Evolutionary conservation across 2,329 filamentous ascomycete genomes (phyloP).

Genomic region (Reticulascus tulasneorum): DNA sequence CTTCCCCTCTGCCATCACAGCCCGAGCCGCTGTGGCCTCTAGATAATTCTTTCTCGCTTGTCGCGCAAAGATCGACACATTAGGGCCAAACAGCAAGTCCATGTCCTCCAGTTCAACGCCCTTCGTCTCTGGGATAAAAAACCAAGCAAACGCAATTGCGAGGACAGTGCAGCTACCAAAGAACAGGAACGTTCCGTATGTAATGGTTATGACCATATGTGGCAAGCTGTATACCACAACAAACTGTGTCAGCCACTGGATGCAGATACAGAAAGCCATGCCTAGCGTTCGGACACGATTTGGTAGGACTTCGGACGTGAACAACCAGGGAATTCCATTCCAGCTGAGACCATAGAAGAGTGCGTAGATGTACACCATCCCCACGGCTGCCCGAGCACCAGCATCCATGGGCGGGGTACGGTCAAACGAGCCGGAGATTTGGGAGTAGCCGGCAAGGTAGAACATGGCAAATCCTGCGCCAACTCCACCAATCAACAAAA

Average conservation of each 20-base stretch:
- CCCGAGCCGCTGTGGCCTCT: too few relatives aligned
- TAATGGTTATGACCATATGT: constrained; percentile 22
- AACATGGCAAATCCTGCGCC: constrained; percentile 26
- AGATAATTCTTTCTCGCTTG: too few relatives aligned
- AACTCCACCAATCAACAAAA: constrained; percentile 19
- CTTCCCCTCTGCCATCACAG: too few relatives aligned
- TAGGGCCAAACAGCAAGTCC: constrained; percentile 23
- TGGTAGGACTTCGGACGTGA: constrained; percentile 13
- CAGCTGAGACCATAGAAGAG: constrained; percentile 19
- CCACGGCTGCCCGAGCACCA: constrained; percentile 19
- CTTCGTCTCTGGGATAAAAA: constrained; percentile 20
- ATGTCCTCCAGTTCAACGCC: constrained; percentile 21
- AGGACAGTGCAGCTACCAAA: constrained; percentile 36
- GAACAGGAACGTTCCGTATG: constrained; percentile 41
- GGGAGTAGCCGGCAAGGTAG: constrained; percentile 22
- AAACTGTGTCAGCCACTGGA: constrained; percentile 24
- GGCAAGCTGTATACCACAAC: constrained; percentile 20
- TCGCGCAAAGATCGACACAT: too few relatives aligned
- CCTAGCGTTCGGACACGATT: constrained; percentile 20
- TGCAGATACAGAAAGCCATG: constrained; percentile 18
- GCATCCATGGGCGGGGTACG: constrained; percentile 5
- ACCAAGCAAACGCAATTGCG: constrained; percentile 25
- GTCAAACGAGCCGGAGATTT: constrained; percentile 14
- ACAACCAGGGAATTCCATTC: constrained; percentile 21
- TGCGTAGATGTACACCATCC: constrained; percentile 21